Conservation (phyloP, 495 filamentous ascomycete species). For the Sabuloglossum arenarium region DNA sequence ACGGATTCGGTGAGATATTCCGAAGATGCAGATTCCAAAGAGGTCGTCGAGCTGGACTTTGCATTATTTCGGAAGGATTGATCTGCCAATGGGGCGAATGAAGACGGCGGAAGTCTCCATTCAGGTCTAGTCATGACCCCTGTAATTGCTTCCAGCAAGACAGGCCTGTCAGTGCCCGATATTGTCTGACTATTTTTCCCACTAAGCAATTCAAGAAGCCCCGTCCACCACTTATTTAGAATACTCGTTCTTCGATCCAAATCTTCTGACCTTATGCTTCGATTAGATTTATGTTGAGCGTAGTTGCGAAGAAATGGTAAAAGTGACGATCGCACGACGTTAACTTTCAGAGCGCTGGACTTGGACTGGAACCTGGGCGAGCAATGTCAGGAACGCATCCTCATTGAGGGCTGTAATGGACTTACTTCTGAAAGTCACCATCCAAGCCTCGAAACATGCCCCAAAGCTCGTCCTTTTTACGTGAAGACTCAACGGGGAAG, state of each 20-base stretch:
- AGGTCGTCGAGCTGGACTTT: slow-evolving; percentile 15
- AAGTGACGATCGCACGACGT: slow-evolving; percentile 54
- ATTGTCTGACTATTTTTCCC: slow-evolving; percentile 50
- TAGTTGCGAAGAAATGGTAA: slow-evolving; percentile 68
- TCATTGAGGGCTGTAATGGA: slow-evolving; percentile 5
- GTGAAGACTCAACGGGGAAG: slow-evolving; percentile 18
- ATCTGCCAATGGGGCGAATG: slow-evolving; percentile 35
- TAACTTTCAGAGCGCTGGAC: slow-evolving; percentile 56
- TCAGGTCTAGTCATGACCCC: slow-evolving; percentile 84
- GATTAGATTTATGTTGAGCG: slow-evolving; percentile 46
- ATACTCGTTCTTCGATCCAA: slow-evolving; percentile 65
- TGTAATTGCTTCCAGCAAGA: slow-evolving; percentile 59
- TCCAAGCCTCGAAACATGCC: slow-evolving; percentile 63
- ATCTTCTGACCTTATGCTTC: slow-evolving; percentile 53
- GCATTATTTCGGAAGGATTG: slow-evolving; percentile 17
- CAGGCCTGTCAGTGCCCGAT: slow-evolving; percentile 57
- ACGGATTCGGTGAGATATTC: slow-evolving; percentile 77
- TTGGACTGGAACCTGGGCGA: slow-evolving; percentile 44
- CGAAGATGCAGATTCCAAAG: slow-evolving; percentile 40
- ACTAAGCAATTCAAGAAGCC: slow-evolving; percentile 68
- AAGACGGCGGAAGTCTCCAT: slow-evolving; percentile 58
- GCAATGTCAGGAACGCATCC: not conserved
- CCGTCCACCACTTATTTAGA: slow-evolving; percentile 91
- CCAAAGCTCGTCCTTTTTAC: slow-evolving; percentile 79
- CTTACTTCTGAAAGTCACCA: slow-evolving; percentile 56